Evolutionary conservation across 2,329 filamentous ascomycete species (phyloP), one percentile per base, ranked within the genome.

Genomic region (Exophiala calicioides): DNA sequence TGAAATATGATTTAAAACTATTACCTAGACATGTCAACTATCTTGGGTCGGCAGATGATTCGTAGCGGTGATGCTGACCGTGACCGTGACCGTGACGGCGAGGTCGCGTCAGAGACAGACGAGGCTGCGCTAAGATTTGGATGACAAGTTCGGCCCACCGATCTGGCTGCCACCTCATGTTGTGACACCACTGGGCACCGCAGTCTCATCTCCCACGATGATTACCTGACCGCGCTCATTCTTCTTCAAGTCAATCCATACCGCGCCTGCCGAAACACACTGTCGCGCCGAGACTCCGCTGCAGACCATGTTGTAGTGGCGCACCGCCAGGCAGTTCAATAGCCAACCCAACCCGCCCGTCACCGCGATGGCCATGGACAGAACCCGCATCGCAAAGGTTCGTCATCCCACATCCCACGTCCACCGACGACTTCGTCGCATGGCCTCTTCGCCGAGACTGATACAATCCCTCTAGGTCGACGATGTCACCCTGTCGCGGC

Each of bases 401-500:
- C 13, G 48, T 44, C 23, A 15, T 12, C n/a, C n/a, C n/a, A n/a
- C n/a, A n/a, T n/a, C n/a, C n/a, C n/a, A n/a, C n/a, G n/a, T 4
- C 21, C 26, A 26, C 21, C 15, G 3, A 32, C 12, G 15, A 16
- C 4, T 20, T 7, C 34, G 32, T 23, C 6, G 13, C 33, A 19
- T 23, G 18, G 24, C 24, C 5, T 5, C 8, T 18, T 35, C 9
- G 12, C 32, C 18, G 7, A 13, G 26, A 44, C 47, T 58, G 46
- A 59, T 27, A 23, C 45, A 32, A 7, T 27, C 12, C 15, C 21
- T 27, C 37, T 48, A 76, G 72, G 72, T 75, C 58, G 72, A 75
- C 47, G 73, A 82, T 66, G 80, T 84, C 60, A 78, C 74, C 56
- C 71, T 83, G 46, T 73, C 77, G 59, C 74, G 78, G 48, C 75